Evolutionary conservation across 83 land plant genomes (phyloP).

Genomic region (Isoetes engelmannii): DNA sequence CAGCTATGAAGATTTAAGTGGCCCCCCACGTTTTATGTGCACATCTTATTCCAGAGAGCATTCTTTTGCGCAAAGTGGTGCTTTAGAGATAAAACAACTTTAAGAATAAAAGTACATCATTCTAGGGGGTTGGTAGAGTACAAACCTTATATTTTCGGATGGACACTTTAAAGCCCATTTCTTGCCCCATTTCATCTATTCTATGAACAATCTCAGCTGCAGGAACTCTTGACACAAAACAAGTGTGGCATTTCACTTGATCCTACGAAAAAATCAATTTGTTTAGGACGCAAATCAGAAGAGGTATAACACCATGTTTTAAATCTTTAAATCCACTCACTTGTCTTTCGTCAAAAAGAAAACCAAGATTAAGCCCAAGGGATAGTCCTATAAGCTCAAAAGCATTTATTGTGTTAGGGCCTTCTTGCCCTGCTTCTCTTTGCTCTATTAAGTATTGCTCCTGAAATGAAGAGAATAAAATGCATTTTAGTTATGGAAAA

Average conservation of each 20-base stretch:
- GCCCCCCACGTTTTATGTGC: too few relatives aligned
- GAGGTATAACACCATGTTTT: too few relatives aligned
- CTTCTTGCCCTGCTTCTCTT: constrained; percentile 36
- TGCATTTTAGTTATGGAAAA: neutral
- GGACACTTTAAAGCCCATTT: constrained; percentile 65
- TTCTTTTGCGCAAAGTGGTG: too few relatives aligned
- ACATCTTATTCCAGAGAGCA: too few relatives aligned
- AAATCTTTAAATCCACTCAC: constrained; percentile 16
- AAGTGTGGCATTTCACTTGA: constrained; percentile 79
- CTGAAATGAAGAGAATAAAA: constrained; percentile 32
- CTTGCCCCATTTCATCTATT: constrained; percentile 62
- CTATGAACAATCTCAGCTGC: constrained; percentile 59
- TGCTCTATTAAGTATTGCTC: constrained; percentile 68
- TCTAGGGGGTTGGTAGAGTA: neutral
- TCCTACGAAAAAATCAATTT: constrained; percentile 38
- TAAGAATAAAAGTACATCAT: too few relatives aligned
- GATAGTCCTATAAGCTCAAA: constrained; percentile 92
- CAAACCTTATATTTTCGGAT: constrained; percentile 75
- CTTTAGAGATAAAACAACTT: too few relatives aligned
- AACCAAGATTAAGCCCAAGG: constrained; percentile 84
- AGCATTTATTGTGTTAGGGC: constrained; percentile 90
- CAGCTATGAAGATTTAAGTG: too few relatives aligned
- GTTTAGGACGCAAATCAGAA: too few relatives aligned
- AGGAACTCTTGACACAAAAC: constrained; percentile 73
- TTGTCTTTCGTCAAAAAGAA: constrained; percentile 83